Percentiles rank a stretch among this genome's conserved stretches.
Evolutionary conservation across 768 basidiomycete genomes (phyloP).

Genomic region (Tricholoma hemisulphureum): DNA sequence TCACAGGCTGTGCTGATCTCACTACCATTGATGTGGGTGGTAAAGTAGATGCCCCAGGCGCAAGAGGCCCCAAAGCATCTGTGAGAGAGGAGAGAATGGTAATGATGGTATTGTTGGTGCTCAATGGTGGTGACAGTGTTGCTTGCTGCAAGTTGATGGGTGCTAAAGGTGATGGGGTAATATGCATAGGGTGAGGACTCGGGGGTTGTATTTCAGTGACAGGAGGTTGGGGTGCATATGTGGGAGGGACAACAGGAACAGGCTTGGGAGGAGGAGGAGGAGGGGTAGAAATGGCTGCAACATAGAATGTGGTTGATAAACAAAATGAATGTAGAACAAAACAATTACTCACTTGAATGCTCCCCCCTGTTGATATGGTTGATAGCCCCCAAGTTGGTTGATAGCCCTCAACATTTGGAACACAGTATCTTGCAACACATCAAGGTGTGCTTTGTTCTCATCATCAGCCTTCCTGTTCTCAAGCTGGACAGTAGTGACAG

Average conservation of each 20-base stretch:
- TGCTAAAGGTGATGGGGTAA: neutral
- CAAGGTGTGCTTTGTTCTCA: neutral
- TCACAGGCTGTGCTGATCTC: neutral
- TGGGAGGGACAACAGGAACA: too few relatives aligned
- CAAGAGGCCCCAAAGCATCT: neutral
- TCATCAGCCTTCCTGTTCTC: neutral
- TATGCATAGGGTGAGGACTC: neutral
- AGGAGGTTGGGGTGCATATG: too few relatives aligned
- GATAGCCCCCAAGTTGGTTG: neutral
- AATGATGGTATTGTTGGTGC: neutral
- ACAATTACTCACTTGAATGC: neutral
- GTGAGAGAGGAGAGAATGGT: neutral
- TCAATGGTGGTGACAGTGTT: neutral
- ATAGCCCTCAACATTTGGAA: neutral
- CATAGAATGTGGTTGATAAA: neutral
- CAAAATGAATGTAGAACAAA: neutral
- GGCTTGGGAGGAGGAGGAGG: neutral
- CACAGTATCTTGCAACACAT: neutral
- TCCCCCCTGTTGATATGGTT: neutral
- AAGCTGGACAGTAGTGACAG: neutral
- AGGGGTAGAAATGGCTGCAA: neutral
- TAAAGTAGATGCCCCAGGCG: neutral
- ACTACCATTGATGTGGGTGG: neutral
- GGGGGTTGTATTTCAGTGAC: neutral
- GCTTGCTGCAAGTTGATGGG: neutral